phyloP scores from a whole-genome alignment of 169 alveolate species.

The Ichthyophthirius multifiliis region DNA sequence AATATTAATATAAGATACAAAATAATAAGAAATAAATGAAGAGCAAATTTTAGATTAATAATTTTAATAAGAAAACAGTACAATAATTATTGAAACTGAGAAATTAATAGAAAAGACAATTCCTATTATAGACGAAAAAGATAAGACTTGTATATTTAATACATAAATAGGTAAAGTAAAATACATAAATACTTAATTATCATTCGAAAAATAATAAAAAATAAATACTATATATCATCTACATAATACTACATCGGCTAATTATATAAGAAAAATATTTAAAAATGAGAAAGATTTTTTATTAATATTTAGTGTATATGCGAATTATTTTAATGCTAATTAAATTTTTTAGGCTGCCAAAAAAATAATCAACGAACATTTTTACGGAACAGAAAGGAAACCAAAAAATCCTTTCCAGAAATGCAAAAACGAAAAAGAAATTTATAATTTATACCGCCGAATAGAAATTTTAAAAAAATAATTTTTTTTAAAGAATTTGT shows the following conservation, averaged over 20 bases:
- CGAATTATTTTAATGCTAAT: conserved; percentile 19
- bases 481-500: conserved; percentile 30
- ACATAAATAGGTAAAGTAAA: conserved; percentile 2
- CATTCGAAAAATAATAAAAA: not conserved
- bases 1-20: too few species aligned
- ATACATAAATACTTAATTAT: not conserved
- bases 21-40: too few species aligned
- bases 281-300: conserved; percentile 23
- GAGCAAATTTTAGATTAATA: too few species aligned
- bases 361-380: conserved; percentile 15
- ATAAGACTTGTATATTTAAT: not conserved
- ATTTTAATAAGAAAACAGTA: too few species aligned
- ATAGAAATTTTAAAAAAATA: conserved; percentile 16
- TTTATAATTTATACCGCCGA: conserved; percentile 42
- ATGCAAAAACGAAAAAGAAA: conserved; percentile 33
- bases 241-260: not conserved
- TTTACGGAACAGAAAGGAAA: conserved; percentile 25
- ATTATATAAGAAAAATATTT: conserved; percentile 26
- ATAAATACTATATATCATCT: not conserved
- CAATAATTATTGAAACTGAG: not conserved
- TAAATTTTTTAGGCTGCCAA: conserved; percentile 13
- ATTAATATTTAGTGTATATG: conserved; percentile 11
- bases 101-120: not conserved
- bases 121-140: not conserved
- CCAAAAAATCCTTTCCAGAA: conserved; percentile 37